These are phyloP conservation scores for Cylindrotheca closterium DNA, from an alignment of 108 stramenopile genomes.

Conservation along the genomic window DNA sequence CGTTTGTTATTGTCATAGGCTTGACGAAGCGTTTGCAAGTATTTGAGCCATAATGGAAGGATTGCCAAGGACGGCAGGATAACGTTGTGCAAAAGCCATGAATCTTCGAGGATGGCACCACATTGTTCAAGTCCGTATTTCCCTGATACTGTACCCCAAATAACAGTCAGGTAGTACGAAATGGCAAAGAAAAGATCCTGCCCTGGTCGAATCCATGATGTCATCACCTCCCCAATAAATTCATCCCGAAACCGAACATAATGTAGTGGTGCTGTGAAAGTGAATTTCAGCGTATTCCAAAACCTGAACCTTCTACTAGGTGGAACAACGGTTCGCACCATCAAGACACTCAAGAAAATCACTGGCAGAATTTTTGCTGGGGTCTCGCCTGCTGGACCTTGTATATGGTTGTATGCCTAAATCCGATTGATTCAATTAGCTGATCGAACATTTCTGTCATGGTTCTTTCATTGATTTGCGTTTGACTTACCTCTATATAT, in stretches of 20 bases:
- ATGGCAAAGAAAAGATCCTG: constrained; percentile 79
- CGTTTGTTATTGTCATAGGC: constrained; percentile 71
- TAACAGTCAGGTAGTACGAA: constrained; percentile 67
- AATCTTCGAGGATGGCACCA: constrained; percentile 54
- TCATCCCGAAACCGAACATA: constrained; percentile 73
- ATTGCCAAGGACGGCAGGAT: constrained; percentile 75
- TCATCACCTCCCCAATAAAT: constrained; percentile 79
- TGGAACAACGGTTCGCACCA: constrained; percentile 71
- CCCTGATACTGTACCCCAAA: constrained; percentile 61
- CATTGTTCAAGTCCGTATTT: constrained; percentile 59
- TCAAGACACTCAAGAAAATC: constrained; percentile 71
- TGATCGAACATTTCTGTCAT: too few species aligned
- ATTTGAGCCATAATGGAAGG: constrained; percentile 70
- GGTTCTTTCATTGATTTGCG: too few species aligned
- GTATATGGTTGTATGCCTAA: constrained; percentile 60
- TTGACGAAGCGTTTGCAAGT: constrained; percentile 82
- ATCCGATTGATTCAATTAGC: too few species aligned
- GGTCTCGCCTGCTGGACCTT: constrained; percentile 35
- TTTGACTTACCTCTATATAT: too few species aligned
- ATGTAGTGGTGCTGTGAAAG: constrained; percentile 62
- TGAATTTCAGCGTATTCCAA: constrained; percentile 73
- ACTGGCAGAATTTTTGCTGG: constrained; percentile 76
- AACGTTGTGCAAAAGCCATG: constrained; percentile 77
- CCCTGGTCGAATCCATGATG: constrained; percentile 75
- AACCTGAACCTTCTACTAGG: constrained; percentile 65